These are phyloP conservation scores for Daldinia childiae DNA, from an alignment of 495 filamentous ascomycete genomes.

Conservation along the genomic window DNA sequence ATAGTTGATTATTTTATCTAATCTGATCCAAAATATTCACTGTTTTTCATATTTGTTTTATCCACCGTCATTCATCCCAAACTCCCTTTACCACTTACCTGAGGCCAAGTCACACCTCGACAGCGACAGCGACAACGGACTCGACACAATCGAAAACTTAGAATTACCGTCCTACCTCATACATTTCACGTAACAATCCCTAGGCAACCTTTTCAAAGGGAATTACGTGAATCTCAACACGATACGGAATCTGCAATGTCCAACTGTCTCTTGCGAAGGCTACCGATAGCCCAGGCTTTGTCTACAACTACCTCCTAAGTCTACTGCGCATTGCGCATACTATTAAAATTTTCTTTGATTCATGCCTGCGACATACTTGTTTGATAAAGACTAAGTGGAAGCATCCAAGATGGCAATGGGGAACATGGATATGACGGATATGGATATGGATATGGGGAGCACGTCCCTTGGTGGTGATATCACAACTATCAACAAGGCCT, in stretches of 20 bases:
- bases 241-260: conserved; percentile 15
- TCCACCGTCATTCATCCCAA: background rate
- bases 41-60: background rate
- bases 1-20: too few species aligned
- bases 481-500: conserved; percentile 46
- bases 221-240: background rate
- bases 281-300: background rate
- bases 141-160: too few species aligned
- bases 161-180: too few species aligned
- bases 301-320: conserved; percentile 5
- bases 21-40: background rate
- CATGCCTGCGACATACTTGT: background rate
- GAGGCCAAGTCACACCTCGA: too few species aligned
- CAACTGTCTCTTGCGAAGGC: background rate
- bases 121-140: too few species aligned
- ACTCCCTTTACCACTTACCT: background rate
- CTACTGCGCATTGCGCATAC: background rate
- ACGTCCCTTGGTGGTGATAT: conserved; percentile 41
- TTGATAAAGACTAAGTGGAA: background rate
- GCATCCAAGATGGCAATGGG: conserved; percentile 44
- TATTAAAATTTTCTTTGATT: too few species aligned
- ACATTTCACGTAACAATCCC: too few species aligned
- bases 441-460: conserved; percentile 47
- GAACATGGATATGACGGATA: conserved; percentile 42
- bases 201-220: too few species aligned